Percentiles rank a stretch among this genome's conserved stretches.
These are phyloP conservation scores for Endocarpon pusillum DNA, from an alignment of 495 filamentous ascomycete genomes.

Conservation along the genomic window DNA sequence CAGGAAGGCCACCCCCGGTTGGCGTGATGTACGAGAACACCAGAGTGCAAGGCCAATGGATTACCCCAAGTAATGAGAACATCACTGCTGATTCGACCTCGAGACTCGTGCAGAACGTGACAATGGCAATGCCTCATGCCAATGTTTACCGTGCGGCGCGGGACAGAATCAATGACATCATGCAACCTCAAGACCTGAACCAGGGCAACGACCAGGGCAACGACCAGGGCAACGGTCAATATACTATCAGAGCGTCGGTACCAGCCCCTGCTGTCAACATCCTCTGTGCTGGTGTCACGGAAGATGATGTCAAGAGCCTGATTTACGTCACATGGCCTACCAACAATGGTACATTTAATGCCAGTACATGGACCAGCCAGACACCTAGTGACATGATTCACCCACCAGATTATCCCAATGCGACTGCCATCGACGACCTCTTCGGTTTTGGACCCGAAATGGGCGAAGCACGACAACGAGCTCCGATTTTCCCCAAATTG, in stretches of 20 bases:
- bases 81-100: slow-evolving; percentile 26
- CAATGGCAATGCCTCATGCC: slow-evolving; percentile 54
- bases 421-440: slow-evolving; percentile 47
- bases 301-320: slow-evolving; percentile 39
- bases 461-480: slow-evolving; percentile 18
- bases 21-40: slow-evolving; percentile 49
- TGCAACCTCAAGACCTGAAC: slow-evolving; percentile 39
- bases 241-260: slow-evolving; percentile 45
- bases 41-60: slow-evolving; percentile 43
- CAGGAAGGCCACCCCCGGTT: slow-evolving; percentile 29
- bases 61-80: slow-evolving; percentile 24
- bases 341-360: slow-evolving; percentile 21
- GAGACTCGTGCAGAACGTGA: slow-evolving; percentile 53
- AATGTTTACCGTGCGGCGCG: slow-evolving; percentile 44
- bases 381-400: slow-evolving; percentile 16
- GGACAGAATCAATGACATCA: slow-evolving; percentile 40
- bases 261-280: slow-evolving; percentile 49
- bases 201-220: neutral
- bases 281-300: slow-evolving; percentile 45
- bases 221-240: slow-evolving; percentile 45
- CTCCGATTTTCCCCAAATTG: slow-evolving; percentile 46
- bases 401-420: slow-evolving; percentile 21
- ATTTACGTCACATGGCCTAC: slow-evolving; percentile 44
- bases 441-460: slow-evolving; percentile 43
- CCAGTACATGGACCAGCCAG: slow-evolving; percentile 13